A percentile compares a stretch with the other conserved stretches of the same genome.
Evolutionary conservation across 768 basidiomycete genomes (phyloP).

Genomic region (Podaxis pistillaris): DNA sequence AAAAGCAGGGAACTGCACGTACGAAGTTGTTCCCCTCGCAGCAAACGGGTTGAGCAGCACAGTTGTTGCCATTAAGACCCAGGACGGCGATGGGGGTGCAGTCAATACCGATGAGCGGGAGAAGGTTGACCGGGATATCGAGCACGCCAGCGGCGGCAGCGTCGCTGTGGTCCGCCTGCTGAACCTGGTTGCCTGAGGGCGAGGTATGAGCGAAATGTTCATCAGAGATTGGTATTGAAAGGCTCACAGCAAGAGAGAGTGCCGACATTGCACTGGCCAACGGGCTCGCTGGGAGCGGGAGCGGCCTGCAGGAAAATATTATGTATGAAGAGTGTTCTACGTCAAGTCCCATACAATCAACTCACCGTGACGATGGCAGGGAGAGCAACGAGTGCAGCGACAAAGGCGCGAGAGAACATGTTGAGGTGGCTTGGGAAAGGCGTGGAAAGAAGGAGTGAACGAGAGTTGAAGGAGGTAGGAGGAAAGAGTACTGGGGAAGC

Average conservation of each 20-base stretch:
- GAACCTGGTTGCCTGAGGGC: neutral
- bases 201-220: neutral
- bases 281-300: neutral
- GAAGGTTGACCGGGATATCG: neutral
- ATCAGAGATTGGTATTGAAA: neutral
- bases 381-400: constrained; percentile 12
- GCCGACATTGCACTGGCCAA: constrained; percentile 7
- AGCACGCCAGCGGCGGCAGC: neutral
- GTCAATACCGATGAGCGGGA: neutral
- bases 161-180: no score
- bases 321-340: neutral
- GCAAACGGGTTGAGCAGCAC: constrained; percentile 12
- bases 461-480: neutral
- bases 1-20: neutral
- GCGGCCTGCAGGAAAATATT: neutral
- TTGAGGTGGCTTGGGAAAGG: neutral
- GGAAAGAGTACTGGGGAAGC: constrained; percentile 1
- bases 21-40: constrained; percentile 10
- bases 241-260: constrained; percentile 4
- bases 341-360: neutral
- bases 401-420: constrained; percentile 19
- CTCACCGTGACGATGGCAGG: constrained; percentile 8
- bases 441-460: neutral
- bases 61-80: neutral
- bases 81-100: constrained; percentile 8